Evolutionary conservation across 306 rosid genomes (phyloP).

Genomic region (Fragaria ananassa): DNA sequence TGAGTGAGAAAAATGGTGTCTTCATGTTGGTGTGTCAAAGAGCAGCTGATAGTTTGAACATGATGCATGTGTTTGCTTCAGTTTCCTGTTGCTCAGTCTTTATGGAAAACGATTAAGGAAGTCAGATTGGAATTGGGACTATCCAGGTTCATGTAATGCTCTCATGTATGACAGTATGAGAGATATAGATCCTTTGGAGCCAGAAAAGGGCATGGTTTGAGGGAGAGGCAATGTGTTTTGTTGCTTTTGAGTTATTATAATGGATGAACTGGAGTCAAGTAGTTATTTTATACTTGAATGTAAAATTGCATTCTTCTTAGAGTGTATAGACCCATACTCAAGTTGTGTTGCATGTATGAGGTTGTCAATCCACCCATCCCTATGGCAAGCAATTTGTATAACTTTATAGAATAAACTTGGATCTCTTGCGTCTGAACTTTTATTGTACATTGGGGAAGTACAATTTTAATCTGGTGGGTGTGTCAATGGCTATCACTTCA

Average conservation of each 20-base stretch:
- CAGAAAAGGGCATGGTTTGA: background rate
- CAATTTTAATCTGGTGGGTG: background rate
- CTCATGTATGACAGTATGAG: background rate
- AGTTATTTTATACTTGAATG: background rate
- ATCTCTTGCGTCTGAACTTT: background rate
- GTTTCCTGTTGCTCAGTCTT: background rate
- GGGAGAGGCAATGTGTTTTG: background rate
- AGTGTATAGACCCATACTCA: background rate
- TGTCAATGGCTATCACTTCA: background rate
- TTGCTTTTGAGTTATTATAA: background rate
- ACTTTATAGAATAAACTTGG: background rate
- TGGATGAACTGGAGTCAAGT: background rate
- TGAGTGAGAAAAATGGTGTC: background rate
- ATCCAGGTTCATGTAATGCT: background rate
- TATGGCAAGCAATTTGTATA: background rate
- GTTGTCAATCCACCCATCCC: background rate
- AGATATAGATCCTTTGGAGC: background rate
- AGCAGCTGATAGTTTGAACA: background rate
- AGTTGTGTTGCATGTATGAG: background rate
- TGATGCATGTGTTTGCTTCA: background rate
- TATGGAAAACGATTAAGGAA: background rate
- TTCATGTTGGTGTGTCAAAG: background rate
- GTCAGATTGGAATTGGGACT: background rate
- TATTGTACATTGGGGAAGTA: background rate
- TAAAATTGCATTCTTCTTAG: background rate